Percentiles rank a stretch among this genome's conserved stretches.
These are phyloP conservation scores for Yarrowia phangngaensis DNA, from an alignment of 805 yeast species.

Conservation along the genomic window DNA sequence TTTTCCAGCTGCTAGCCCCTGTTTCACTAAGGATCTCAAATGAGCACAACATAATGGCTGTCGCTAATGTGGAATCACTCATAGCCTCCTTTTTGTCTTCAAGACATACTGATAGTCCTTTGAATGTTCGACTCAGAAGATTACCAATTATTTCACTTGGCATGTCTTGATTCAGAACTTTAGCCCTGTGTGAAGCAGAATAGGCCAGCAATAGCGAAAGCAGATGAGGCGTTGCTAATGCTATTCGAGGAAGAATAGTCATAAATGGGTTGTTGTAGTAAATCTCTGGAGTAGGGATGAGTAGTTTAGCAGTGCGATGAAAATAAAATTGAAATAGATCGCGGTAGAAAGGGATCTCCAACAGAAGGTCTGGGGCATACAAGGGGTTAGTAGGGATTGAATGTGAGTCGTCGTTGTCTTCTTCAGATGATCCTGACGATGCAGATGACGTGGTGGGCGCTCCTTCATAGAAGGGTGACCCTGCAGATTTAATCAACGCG, in stretches of 20 bases:
- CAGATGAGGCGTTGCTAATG: constrained; percentile 54
- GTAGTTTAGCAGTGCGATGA: constrained; percentile 54
- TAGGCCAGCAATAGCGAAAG: constrained; percentile 55
- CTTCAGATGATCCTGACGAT: constrained; percentile 3
- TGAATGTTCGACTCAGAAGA: constrained; percentile 53
- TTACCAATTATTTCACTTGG: constrained; percentile 46
- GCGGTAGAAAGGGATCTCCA: constrained; percentile 56
- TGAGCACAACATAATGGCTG: constrained; percentile 56
- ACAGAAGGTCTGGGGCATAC: constrained; percentile 53
- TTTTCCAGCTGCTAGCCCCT: constrained; percentile 49
- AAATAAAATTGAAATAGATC: constrained; percentile 62
- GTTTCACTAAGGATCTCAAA: constrained; percentile 48
- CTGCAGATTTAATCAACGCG: not conserved
- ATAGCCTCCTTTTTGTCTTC: constrained; percentile 52
- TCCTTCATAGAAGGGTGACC: constrained; percentile 5
- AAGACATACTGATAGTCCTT: constrained; percentile 51
- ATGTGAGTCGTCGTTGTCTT: constrained; percentile 36
- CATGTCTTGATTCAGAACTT: constrained; percentile 28
- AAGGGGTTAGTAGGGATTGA: constrained; percentile 39
- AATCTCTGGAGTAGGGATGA: constrained; percentile 62
- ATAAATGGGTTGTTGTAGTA: constrained; percentile 65
- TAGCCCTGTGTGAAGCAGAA: constrained; percentile 44
- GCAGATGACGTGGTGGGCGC: constrained; percentile 2
- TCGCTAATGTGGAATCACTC: constrained; percentile 63
- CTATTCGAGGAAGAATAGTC: constrained; percentile 62